Percentiles rank a stretch among this genome's conserved stretches.
phyloP scores from a whole-genome alignment of 345 rosid species.

The Aurinia saxatilis region DNA sequence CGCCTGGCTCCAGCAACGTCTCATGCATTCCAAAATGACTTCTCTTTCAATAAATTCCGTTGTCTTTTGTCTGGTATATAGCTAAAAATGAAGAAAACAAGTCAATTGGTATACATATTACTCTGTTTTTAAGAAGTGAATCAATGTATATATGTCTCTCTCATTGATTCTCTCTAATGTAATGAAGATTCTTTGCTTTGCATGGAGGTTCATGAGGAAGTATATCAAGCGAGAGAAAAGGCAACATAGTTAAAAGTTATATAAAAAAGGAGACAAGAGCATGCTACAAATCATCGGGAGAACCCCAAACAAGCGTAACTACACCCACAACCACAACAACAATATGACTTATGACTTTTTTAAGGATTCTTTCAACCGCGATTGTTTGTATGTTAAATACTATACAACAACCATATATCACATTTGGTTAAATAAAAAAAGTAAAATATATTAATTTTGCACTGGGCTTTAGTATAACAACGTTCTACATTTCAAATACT shows the following conservation, averaged over 20 bases:
- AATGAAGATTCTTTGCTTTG: background rate
- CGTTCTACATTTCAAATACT: too few species aligned
- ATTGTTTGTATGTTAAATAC: too few species aligned
- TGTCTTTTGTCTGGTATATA: background rate
- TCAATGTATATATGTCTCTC: background rate
- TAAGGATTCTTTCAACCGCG: background rate
- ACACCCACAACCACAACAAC: slow-evolving; percentile 4
- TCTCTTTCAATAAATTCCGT: too few species aligned
- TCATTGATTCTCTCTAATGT: background rate
- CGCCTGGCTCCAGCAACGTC: too few species aligned
- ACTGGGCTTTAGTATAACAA: too few species aligned
- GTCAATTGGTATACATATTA: background rate
- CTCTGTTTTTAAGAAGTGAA: too few species aligned
- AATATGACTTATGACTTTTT: background rate
- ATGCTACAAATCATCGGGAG: slow-evolving; percentile 66
- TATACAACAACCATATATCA: too few species aligned
- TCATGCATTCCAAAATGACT: too few species aligned
- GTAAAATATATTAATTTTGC: too few species aligned
- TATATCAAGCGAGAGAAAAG: slow-evolving; percentile 71
- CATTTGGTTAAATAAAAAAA: too few species aligned
- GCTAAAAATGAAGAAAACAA: background rate
- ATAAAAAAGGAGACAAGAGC: slow-evolving; percentile 68
- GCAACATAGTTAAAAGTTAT: slow-evolving; percentile 56
- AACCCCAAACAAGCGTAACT: slow-evolving; percentile 65
- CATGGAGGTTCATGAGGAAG: slow-evolving; percentile 96